Evolutionary conservation across 306 rosid genomes (phyloP), one percentile per base, ranked within the genome.

Genomic region (Castanea crenata): DNA sequence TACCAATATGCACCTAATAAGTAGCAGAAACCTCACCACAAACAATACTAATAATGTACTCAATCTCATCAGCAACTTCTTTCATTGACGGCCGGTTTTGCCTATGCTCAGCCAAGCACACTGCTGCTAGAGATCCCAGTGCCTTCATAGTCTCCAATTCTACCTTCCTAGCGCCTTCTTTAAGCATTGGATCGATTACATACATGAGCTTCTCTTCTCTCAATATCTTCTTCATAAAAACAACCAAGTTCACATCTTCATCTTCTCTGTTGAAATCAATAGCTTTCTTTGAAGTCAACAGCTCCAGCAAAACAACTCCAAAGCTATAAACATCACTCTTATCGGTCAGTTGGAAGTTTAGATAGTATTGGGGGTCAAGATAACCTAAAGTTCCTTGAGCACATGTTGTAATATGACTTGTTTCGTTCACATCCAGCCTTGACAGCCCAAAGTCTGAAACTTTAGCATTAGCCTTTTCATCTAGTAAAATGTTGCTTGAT

Each of bases 311-410:
- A 55, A 89, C 93, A 23, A 87, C 91, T 5, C 91, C 89, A 5
- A 90, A 87, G 69, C 91, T 87, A 25, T 89, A 89, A 49, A 89
- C 91, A 29, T 89, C 93, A 20, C 90, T 89, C 88, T 90, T 87
- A 80, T 90, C 91, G 0, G 90, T 84, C 13, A 87, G 75, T 16
- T 90, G 90, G 20, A 87, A 87, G 76, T 82, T 86, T 0, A 71
- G 59, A 32, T 84, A 84, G 38, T 87, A 90, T 12, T 90, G 87
- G 0, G 91, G 93, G 14, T 90, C 93, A 0, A 90, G 82, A 35
- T 90, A 90, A 7, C 93, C 90, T 0, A 83, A 59, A 4, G 93
- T 84, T 13, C 90, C 93, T 51, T 87, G 91, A 0, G 91, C 91
- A 65, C 83, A 79, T 0, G 93, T 87, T 69, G 81, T 82, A 3